These are phyloP conservation scores for Ramichloridium luteum DNA, from an alignment of 2,329 filamentous ascomycete genomes.

Conservation along the genomic window DNA sequence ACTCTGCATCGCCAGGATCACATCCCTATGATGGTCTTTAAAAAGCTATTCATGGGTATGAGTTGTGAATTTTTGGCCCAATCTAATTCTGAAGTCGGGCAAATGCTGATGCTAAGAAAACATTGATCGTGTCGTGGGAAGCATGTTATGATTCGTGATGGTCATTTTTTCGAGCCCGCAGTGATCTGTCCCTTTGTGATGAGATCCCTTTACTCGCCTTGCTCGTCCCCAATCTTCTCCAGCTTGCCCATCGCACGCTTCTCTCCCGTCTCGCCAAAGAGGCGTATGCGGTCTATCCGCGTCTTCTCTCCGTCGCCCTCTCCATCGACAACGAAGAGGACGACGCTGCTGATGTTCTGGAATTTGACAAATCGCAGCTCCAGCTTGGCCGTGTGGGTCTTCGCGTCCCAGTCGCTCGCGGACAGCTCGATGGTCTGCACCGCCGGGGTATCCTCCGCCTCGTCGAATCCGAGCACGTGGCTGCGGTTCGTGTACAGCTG, in stretches of 20 bases:
- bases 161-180: too few species aligned
- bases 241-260: constrained; percentile 89
- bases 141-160: too few species aligned
- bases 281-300: constrained; percentile 62
- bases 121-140: too few species aligned
- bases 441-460: constrained; percentile 73
- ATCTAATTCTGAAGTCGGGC: too few species aligned
- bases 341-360: constrained; percentile 78
- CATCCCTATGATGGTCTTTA: too few species aligned
- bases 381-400: constrained; percentile 39
- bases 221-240: constrained; percentile 80
- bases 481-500: constrained; percentile 79
- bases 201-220: constrained; percentile 41
- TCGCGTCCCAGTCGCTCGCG: constrained; percentile 58
- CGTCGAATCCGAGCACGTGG: constrained; percentile 87
- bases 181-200: too few species aligned
- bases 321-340: constrained; percentile 72
- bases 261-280: constrained; percentile 82
- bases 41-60: too few species aligned
- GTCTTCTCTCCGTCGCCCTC: constrained; percentile 79
- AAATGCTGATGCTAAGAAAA: too few species aligned
- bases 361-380: constrained; percentile 89
- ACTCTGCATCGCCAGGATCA: too few species aligned
- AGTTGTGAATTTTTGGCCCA: too few species aligned
- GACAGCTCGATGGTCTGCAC: constrained; percentile 69